These are phyloP conservation scores for Hylodesmum podocarpum DNA, from an alignment of 306 rosid genomes.

Conservation along the genomic window DNA sequence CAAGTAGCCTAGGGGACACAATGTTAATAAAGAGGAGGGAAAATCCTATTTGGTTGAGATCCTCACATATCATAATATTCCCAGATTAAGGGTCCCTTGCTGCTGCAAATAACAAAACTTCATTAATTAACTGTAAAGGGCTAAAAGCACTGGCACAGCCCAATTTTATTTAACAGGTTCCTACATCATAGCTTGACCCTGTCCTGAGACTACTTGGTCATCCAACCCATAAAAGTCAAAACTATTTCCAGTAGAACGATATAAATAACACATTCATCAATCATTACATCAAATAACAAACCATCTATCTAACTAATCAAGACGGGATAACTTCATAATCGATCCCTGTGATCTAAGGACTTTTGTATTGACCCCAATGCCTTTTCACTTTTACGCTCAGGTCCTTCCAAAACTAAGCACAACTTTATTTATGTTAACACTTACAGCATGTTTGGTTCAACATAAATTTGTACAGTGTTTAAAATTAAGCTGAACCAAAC, in stretches of 20 bases:
- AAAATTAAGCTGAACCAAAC: not conserved
- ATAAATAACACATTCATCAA: slow-evolving; percentile 11
- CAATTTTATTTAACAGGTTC: slow-evolving; percentile 7
- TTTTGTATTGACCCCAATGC: not conserved
- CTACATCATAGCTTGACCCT: not conserved
- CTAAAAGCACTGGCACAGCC: slow-evolving; percentile 2
- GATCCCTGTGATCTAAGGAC: not conserved
- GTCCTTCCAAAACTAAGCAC: not conserved
- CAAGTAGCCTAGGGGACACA: not conserved
- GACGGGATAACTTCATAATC: not conserved
- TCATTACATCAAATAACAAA: not conserved
- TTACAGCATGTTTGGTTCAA: not conserved
- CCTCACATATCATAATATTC: not conserved
- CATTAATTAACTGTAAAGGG: not conserved
- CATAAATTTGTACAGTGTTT: not conserved
- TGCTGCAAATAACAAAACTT: not conserved
- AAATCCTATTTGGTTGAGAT: not conserved
- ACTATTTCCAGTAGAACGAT: not conserved
- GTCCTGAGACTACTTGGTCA: not conserved
- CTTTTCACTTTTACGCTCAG: not conserved
- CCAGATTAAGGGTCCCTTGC: not conserved
- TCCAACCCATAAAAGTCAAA: not conserved
- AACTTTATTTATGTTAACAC: not conserved
- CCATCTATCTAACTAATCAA: not conserved
- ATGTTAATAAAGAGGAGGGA: not conserved